phyloP scores from a whole-genome alignment of 441 rosid species.

The Codiaeum variegatum region DNA sequence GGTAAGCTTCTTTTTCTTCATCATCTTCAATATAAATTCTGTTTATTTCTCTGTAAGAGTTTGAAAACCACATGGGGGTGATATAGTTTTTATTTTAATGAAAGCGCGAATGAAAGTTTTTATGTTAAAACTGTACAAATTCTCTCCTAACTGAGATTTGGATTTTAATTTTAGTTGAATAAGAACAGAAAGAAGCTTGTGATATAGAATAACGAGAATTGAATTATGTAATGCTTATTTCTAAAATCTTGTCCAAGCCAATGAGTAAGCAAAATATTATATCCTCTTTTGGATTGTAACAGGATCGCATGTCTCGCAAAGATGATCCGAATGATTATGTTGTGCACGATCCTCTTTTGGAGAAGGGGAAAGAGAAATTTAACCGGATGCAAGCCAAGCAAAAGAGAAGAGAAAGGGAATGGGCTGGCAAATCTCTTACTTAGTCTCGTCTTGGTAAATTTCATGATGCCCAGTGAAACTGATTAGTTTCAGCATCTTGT shows the following conservation, averaged over 20 bases:
- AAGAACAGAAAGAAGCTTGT: background rate
- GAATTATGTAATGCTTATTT: background rate
- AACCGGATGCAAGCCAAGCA: slow-evolving; percentile 88
- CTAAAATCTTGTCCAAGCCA: background rate
- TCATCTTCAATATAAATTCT: slow-evolving; percentile 11
- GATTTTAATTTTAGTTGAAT: background rate
- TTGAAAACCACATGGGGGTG: background rate
- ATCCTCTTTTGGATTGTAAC: slow-evolving; percentile 19
- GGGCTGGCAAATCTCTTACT: slow-evolving; percentile 91
- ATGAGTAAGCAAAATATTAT: background rate
- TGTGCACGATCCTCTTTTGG: slow-evolving; percentile 88
- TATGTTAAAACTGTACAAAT: background rate
- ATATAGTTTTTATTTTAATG: background rate
- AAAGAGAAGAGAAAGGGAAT: slow-evolving; percentile 71
- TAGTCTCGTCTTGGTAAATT: slow-evolving; percentile 27
- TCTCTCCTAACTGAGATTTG: background rate
- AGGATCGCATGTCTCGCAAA: slow-evolving; percentile 74
- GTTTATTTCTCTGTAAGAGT: background rate
- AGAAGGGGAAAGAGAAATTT: slow-evolving; percentile 94
- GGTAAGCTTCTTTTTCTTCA: slow-evolving; percentile 36
- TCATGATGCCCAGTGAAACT: slow-evolving; percentile 8
- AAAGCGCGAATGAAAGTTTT: background rate
- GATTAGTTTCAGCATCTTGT: background rate
- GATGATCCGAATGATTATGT: slow-evolving; percentile 82
- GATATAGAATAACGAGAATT: background rate